Evolutionary conservation across 2,329 filamentous ascomycete species (phyloP).

Genomic region (Anisogramma anomala): DNA sequence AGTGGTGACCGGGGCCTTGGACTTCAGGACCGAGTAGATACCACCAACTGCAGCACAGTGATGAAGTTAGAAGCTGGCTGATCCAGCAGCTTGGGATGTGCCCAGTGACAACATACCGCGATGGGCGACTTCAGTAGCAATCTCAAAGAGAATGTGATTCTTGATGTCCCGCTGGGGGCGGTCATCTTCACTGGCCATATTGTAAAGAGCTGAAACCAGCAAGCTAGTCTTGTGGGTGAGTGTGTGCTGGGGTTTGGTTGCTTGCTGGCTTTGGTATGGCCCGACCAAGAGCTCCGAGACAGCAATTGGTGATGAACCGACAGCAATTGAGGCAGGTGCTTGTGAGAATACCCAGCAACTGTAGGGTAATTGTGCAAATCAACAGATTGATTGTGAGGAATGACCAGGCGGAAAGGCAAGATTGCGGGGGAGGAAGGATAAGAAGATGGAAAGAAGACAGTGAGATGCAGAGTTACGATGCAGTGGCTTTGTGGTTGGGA

Average conservation of each 20-base stretch:
- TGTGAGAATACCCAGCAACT: too few species aligned
- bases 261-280: too few species aligned
- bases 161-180: constrained; percentile 59
- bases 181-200: constrained; percentile 37
- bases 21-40: constrained; percentile 99
- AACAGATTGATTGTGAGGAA: too few species aligned
- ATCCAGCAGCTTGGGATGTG: not conserved
- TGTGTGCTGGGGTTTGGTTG: not conserved
- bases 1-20: constrained; percentile 93
- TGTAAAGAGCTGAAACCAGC: constrained; percentile 1
- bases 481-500: too few species aligned
- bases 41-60: constrained; percentile 59
- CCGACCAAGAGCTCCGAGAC: too few species aligned
- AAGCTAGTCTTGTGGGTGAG: constrained; percentile 2
- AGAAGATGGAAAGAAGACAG: too few species aligned
- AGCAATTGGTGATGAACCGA: too few species aligned
- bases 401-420: too few species aligned
- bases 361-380: too few species aligned
- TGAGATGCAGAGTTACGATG: too few species aligned
- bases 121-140: constrained; percentile 95
- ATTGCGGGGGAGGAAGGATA: too few species aligned
- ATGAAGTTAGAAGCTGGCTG: constrained; percentile 16
- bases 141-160: constrained; percentile 92
- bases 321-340: too few species aligned
- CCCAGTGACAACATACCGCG: constrained; percentile 49